Evolutionary conservation across 192 early-diverging fungal genomes (phyloP), one percentile per base, ranked within the genome.

Genomic region (Podila verticillata): DNA sequence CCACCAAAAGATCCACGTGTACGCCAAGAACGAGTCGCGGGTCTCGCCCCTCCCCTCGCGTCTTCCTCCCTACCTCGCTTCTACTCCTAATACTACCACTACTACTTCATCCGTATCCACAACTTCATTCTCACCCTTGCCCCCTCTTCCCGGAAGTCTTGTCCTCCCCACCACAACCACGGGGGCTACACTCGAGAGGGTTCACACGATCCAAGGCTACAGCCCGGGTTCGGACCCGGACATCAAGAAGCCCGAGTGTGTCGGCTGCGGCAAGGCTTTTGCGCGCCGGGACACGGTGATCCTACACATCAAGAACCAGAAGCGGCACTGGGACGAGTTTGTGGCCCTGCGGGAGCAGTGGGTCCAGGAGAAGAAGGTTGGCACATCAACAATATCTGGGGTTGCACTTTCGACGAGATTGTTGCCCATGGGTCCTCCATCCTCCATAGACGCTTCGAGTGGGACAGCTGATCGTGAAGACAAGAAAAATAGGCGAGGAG

Each of bases 221-320:
- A 70, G 49, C 15, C 68, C 75, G 2, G 34, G 58, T 2, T 66
- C 30, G 2, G 75, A 79, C 39, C 75, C 75, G 1, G 35, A 66
- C 17, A 61, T 71, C 29, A 61, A 58, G 51, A 79, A 79, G 28
- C 75, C 75, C 1, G 75, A 79, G 28, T 79, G 75, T 39, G 69
- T 72, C 0, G 75, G 75, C 0, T 79, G 75, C 39, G 70, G 70
- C 58, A 79, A 79, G 60, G 69, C 75, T 4, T 79, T 79, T 79
- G 75, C 75, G 7, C 48, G 75, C 48, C 57, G 75, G 5, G 75
- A 79, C 28, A 79, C 75, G 5, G 75, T 72, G 19, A 79, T 79
- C 20, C 36, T 79, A 36, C 75, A 79, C 26, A 79, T 79, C 58
- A 72, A 79, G 59, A 79, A 72, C 26, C 68, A 79, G 39, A 79